phyloP scores from a whole-genome alignment of 306 rosid genomes.

The Gleditsia sinensis region DNA sequence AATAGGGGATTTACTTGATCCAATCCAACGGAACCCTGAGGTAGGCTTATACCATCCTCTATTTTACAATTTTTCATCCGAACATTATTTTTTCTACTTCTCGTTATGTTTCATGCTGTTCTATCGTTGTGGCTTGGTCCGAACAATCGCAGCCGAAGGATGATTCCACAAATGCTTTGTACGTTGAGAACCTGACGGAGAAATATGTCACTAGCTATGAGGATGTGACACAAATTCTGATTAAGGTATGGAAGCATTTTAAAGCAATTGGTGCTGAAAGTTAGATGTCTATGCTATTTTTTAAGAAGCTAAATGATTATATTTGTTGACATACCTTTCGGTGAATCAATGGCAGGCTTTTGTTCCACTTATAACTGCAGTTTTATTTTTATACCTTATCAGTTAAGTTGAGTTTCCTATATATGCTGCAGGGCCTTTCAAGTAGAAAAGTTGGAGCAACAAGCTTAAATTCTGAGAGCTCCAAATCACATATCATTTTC shows the following conservation, averaged over 20 bases:
- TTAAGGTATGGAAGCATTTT: slow-evolving; percentile 63
- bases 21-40: slow-evolving; percentile 77
- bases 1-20: slow-evolving; percentile 53
- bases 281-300: slow-evolving; percentile 1
- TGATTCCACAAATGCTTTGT: slow-evolving; percentile 67
- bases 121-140: slow-evolving; percentile 17
- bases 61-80: slow-evolving; percentile 17
- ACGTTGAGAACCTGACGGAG: slow-evolving; percentile 84
- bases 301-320: neutral
- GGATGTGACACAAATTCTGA: slow-evolving; percentile 83
- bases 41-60: slow-evolving; percentile 41
- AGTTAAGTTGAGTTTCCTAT: slow-evolving; percentile 12
- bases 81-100: neutral
- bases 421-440: slow-evolving; percentile 83
- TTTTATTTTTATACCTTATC: neutral
- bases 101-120: neutral
- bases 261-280: slow-evolving; percentile 1
- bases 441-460: slow-evolving; percentile 96
- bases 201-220: slow-evolving; percentile 90
- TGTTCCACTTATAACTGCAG: neutral
- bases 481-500: slow-evolving; percentile 88
- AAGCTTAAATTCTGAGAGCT: slow-evolving; percentile 83
- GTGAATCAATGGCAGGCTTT: neutral
- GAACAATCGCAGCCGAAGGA: slow-evolving; percentile 69
- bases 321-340: neutral